Base-by-base conservation (phyloP, 192 early-diverging fungal genomes). In the Coemansia erecta region DNA sequence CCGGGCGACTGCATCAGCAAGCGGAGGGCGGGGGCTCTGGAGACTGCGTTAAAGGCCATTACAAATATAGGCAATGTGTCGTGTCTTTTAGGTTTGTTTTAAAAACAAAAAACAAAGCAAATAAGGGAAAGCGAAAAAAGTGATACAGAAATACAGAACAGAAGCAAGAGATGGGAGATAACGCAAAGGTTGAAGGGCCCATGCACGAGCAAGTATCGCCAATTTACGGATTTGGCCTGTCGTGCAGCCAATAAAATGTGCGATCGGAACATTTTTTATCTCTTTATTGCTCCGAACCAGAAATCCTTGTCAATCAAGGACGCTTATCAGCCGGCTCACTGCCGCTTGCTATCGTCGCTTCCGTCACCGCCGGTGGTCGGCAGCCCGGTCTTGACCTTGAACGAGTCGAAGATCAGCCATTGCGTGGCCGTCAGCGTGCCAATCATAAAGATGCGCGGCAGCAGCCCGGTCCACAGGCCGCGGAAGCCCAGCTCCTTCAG, bases 391-490 rank as follows among this genome's bases (percentile, higher is more conserved):
- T 58, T 55, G 26, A 75, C 81, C 80, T 90, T 90, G 83, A 87
- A 87, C 44, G 77, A 67, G 77, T 89, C 89, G 75, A 90, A 90
- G 69, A 89, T 83, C 24, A 84, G 73, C 86, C 86, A 91, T 68
- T 91, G 90, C 35, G 86, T 67, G 47, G 82, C 87, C 59, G 90
- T 93, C 53, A 93, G 70, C 43, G 89, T 88, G 63, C 91, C 92
- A 56, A 93, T 86, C 92, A 93, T 93, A 26, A 91, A 64, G 55
- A 92, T 87, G 76, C 92, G 88, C 37, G 89, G 81, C 21, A 85
- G 80, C 40, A 93, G 74, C 35, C 92, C 92, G 63, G 83, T 83
- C 85, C 87, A 89, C 19, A 86, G 51, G n/a, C 85, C 84, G 3
- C 45, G 56, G 33, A 81, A 58, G 13, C 85, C 85, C 13, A 87